Evolutionary conservation across 129 eudicot species (phyloP).

Genomic region (Chrysanthemum seticuspe): DNA sequence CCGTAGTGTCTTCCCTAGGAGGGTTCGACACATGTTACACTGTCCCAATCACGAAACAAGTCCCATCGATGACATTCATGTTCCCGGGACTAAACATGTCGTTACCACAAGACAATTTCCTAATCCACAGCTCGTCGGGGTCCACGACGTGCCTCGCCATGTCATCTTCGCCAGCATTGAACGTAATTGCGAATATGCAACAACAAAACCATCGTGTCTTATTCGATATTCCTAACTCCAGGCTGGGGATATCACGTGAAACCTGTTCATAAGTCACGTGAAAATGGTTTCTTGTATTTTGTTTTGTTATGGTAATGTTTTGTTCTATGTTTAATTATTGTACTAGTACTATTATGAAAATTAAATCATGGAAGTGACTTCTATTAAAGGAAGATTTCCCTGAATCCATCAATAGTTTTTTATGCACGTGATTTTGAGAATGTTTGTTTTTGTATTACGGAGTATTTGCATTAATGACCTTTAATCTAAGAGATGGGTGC

Average conservation of each 20-base stretch:
- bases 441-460: neutral
- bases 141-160: conserved; percentile 83
- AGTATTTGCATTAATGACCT: too few relatives aligned
- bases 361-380: conserved; percentile 6
- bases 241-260: conserved; percentile 88
- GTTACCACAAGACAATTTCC: conserved; percentile 80
- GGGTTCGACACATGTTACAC: conserved; percentile 94
- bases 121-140: conserved; percentile 69
- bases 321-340: conserved; percentile 17
- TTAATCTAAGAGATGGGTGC: too few relatives aligned
- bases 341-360: conserved; percentile 19
- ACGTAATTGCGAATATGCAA: conserved; percentile 89
- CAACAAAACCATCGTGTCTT: conserved; percentile 90
- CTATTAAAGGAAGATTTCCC: neutral
- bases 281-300: conserved; percentile 16
- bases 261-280: conserved; percentile 44
- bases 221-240: conserved; percentile 70
- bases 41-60: conserved; percentile 46
- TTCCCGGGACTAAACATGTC: conserved; percentile 80
- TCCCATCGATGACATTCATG: conserved; percentile 83
- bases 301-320: neutral
- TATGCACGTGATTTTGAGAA: conserved; percentile 2
- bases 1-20: conserved; percentile 69
- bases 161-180: conserved; percentile 81
- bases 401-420: too few relatives aligned